Percentiles rank a stretch among this genome's conserved stretches.
Conservation (phyloP, 805 yeast species). For the Clavispora fructus region DNA sequence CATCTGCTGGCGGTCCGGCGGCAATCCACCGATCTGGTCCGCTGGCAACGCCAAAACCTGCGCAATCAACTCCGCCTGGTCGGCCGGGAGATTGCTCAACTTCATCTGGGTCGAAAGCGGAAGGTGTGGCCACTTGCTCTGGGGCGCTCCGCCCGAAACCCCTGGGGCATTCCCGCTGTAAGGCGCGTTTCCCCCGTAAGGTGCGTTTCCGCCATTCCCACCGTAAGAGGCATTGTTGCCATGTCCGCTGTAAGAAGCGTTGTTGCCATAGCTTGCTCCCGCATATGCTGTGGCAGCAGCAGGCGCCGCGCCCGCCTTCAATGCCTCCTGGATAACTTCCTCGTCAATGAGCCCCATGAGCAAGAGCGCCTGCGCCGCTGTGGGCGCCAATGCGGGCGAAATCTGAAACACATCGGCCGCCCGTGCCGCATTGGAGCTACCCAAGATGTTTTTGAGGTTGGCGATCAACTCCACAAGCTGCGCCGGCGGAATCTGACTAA, state of each 20-base stretch:
- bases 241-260: slow-evolving; percentile 5
- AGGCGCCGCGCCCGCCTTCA: slow-evolving; percentile 24
- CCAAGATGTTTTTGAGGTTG: slow-evolving; percentile 54
- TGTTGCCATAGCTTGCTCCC: slow-evolving; percentile 4
- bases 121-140: slow-evolving; percentile 40
- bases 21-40: slow-evolving; percentile 45
- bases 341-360: slow-evolving; percentile 73
- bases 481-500: slow-evolving; percentile 64
- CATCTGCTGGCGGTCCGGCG: slow-evolving; percentile 50
- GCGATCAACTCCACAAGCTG: slow-evolving; percentile 65
- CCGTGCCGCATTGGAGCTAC: slow-evolving; percentile 45
- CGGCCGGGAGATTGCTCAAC: slow-evolving; percentile 45
- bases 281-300: slow-evolving; percentile 9
- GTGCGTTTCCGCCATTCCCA: no score
- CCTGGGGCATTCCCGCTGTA: no score
- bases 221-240: slow-evolving; percentile 6
- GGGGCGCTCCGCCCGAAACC: slow-evolving; percentile 11
- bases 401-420: slow-evolving; percentile 50
- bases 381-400: slow-evolving; percentile 54
- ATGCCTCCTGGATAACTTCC: slow-evolving; percentile 59
- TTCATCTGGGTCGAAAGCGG: slow-evolving; percentile 47
- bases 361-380: slow-evolving; percentile 69
- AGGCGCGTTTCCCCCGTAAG: no score
- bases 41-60: slow-evolving; percentile 48
- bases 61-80: slow-evolving; percentile 53